Percentiles rank a stretch among this genome's conserved stretches.
Evolutionary conservation across 148 eudicot species (phyloP).

Genomic region (Diospyros lotus): DNA sequence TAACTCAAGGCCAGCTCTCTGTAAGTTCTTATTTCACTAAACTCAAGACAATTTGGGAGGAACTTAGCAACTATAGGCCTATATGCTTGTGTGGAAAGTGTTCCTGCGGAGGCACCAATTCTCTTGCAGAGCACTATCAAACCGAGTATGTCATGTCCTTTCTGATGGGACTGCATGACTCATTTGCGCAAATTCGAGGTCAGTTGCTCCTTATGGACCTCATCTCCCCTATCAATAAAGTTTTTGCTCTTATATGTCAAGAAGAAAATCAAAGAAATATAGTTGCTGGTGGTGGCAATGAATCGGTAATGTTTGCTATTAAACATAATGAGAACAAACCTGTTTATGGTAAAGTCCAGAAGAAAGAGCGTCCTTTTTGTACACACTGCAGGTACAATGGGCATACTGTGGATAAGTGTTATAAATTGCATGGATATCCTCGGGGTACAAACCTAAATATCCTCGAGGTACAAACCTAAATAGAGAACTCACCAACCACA

Average conservation of each 20-base stretch:
- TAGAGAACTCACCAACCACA: not conserved
- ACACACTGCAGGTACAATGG: not conserved
- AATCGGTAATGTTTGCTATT: not conserved
- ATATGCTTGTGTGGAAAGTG: not conserved
- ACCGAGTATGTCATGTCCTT: not conserved
- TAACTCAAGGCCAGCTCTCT: too few relatives aligned
- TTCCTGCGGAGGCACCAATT: not conserved
- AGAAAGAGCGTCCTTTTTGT: conserved; percentile 1
- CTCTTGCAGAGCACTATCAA: not conserved
- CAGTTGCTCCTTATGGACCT: not conserved
- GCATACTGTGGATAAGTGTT: not conserved
- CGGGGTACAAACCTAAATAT: not conserved
- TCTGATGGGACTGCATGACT: not conserved
- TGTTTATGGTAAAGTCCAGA: not conserved
- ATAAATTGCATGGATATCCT: not conserved
- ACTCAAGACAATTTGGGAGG: not conserved
- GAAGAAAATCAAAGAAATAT: not conserved
- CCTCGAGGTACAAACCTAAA: not conserved
- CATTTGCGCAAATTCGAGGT: not conserved
- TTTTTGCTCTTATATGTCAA: not conserved
- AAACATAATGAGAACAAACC: not conserved
- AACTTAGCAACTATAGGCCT: not conserved
- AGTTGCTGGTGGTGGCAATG: not conserved
- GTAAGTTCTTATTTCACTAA: not conserved
- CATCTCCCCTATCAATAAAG: not conserved